Base-by-base conservation (phyloP, 1,284 basidiomycete genomes). In the Malassezia psittaci region DNA sequence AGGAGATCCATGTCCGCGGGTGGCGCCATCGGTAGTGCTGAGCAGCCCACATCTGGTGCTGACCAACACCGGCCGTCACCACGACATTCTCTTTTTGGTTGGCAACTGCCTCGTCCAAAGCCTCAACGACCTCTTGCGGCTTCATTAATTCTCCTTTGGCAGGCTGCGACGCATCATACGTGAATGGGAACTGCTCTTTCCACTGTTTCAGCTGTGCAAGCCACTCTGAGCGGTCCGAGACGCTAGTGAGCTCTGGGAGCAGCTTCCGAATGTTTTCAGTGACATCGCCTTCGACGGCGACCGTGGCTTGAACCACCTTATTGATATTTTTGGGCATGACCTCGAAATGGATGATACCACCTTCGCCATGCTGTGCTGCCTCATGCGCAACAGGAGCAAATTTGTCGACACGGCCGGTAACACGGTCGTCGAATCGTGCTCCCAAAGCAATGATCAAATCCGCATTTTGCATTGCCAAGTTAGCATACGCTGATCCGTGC, bases 31-130 rank as follows among this genome's bases (percentile, higher is more conserved):
- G 81, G 78, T 84, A 96, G 76, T 87, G 81, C 77, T 98, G 94
- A 45, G 88, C 89, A 1, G 93, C 91, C 90, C 90, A 98, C 93
- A 98, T 98, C 78, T 98, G 93, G 78, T 98, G 93, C 77, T 96
- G 93, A 5, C 94, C 94, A 21, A 98, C 94, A 69, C 93, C 93
- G 3, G 94, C 96, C 3, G 88, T 78, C 61, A 98, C 79, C 68
- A 98, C 79, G 32, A 96, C 82, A 41, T 96, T 83, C 52, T 90
- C 86, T 80, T 98, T 94, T 71, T 80, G 81, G 58, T 82, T 80
- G 1, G 81, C 82, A 10, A 71, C 66, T 0, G 60, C 85, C 54
- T 75, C 36, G 70, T 98, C 85, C 16, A 98, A 80, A 76, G 90
- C 91, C 77, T 90, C 86, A 50, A 98, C 84, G 49, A 96, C 88